These are phyloP conservation scores for Adansonia gregorii DNA, from an alignment of 441 rosid genomes.

Conservation along the genomic window DNA sequence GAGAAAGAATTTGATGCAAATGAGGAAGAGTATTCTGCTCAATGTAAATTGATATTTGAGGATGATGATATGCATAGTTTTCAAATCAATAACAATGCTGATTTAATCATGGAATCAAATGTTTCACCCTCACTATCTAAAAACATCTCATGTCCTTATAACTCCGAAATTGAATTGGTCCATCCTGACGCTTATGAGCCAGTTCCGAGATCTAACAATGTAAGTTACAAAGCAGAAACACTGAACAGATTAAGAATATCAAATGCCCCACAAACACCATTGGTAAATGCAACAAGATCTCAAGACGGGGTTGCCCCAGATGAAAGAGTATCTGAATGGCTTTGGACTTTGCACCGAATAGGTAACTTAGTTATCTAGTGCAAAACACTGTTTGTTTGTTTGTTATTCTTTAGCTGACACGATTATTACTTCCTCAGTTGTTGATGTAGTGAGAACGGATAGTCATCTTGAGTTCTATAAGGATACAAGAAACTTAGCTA, in stretches of 20 bases:
- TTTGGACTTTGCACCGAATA: slow-evolving; percentile 90
- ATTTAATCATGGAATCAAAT: slow-evolving; percentile 68
- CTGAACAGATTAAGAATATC: slow-evolving; percentile 63
- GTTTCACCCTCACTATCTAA: slow-evolving; percentile 52
- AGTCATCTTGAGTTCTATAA: slow-evolving; percentile 92
- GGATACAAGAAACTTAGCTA: slow-evolving; percentile 81
- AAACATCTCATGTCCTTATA: slow-evolving; percentile 30
- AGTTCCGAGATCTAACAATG: slow-evolving; percentile 41
- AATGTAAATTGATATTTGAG: slow-evolving; percentile 39
- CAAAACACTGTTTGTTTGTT: slow-evolving; percentile 13
- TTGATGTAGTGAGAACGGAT: slow-evolving; percentile 98
- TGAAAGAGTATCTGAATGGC: slow-evolving; percentile 88
- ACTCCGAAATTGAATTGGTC: slow-evolving; percentile 68
- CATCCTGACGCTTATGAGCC: slow-evolving; percentile 44
- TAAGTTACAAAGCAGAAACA: slow-evolving; percentile 45
- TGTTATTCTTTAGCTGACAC: slow-evolving; percentile 30
- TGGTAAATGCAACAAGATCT: slow-evolving; percentile 48
- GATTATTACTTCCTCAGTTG: slow-evolving; percentile 55
- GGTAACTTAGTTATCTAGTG: slow-evolving; percentile 46
- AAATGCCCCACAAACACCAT: slow-evolving; percentile 60
- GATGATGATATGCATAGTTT: slow-evolving; percentile 71
- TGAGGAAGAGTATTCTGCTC: slow-evolving; percentile 43
- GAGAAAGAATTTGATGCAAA: slow-evolving; percentile 39
- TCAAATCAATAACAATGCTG: slow-evolving; percentile 71
- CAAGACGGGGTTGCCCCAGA: slow-evolving; percentile 49